Conservation (phyloP, 768 basidiomycete genomes). For the Leccinum broughii region DNA sequence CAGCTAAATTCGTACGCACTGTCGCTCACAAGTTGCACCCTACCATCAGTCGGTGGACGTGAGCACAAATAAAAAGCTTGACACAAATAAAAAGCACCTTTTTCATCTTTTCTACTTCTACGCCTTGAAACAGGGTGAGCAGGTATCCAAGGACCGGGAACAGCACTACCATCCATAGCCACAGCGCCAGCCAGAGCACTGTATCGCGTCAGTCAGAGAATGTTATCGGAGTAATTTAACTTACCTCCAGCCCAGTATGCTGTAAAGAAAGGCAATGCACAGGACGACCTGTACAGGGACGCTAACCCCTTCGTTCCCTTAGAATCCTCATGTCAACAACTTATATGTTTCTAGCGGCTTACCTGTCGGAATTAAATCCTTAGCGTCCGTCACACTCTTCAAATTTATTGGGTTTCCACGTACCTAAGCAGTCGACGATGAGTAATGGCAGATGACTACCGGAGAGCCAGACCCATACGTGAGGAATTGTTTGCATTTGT, state of each 20-base stretch:
- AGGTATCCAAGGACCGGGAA: slow-evolving; percentile 60
- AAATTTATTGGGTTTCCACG: slow-evolving; percentile 44
- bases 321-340: slow-evolving; percentile 28
- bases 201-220: slow-evolving; percentile 41
- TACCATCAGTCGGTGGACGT: slow-evolving; percentile 14
- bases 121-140: slow-evolving; percentile 44
- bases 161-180: slow-evolving; percentile 43
- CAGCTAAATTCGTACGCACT: slow-evolving; percentile 35
- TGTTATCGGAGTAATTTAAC: slow-evolving; percentile 12
- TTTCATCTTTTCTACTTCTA: slow-evolving; percentile 53
- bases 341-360: neutral
- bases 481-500: slow-evolving; percentile 1
- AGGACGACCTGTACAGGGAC: slow-evolving; percentile 3
- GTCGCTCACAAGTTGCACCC: slow-evolving; percentile 63
- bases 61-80: slow-evolving; percentile 33
- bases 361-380: slow-evolving; percentile 14
- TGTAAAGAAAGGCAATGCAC: slow-evolving; percentile 8
- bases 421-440: slow-evolving; percentile 38
- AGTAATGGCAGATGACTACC: neutral
- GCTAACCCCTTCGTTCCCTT: slow-evolving; percentile 24
- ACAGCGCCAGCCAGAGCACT: slow-evolving; percentile 59
- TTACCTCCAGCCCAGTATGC: slow-evolving; percentile 11
- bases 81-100: slow-evolving; percentile 24
- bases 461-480: neutral
- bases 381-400: slow-evolving; percentile 11